These are phyloP conservation scores for Stentor coeruleus DNA, from an alignment of 73 alveolate species.

Conservation along the genomic window DNA sequence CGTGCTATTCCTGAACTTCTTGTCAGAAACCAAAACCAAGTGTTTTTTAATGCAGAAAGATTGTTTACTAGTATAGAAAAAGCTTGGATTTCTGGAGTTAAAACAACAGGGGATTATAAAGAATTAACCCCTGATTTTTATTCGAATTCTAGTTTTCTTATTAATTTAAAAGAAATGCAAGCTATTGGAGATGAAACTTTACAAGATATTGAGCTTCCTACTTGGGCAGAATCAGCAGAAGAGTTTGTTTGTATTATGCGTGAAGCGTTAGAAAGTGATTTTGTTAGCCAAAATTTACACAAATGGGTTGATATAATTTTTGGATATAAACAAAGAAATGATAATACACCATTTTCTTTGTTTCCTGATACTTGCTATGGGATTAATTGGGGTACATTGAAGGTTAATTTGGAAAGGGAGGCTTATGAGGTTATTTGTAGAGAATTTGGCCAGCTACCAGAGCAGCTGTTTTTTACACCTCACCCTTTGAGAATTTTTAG, in stretches of 20 bases:
- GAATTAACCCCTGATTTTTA: slow-evolving; percentile 94
- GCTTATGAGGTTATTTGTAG: slow-evolving; percentile 78
- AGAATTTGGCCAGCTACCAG: slow-evolving; percentile 94
- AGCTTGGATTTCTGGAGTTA: slow-evolving; percentile 62
- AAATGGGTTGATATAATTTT: slow-evolving; percentile 94
- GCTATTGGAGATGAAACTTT: slow-evolving; percentile 53
- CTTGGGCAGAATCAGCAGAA: slow-evolving; percentile 71
- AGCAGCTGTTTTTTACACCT: slow-evolving; percentile 70
- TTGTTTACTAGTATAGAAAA: slow-evolving; percentile 63
- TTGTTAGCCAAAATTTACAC: slow-evolving; percentile 74
- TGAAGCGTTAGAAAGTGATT: slow-evolving; percentile 89
- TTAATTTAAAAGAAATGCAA: slow-evolving; percentile 60
- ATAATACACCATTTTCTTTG: slow-evolving; percentile 66
- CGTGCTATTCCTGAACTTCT: slow-evolving; percentile 83
- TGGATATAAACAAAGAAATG: slow-evolving; percentile 87
- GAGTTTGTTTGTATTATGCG: slow-evolving; percentile 90
- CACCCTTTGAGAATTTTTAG: slow-evolving; percentile 70
- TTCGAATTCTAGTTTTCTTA: slow-evolving; percentile 69
- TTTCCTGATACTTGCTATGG: slow-evolving; percentile 89
- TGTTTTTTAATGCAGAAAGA: slow-evolving; percentile 83
- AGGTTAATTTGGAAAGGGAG: slow-evolving; percentile 52
- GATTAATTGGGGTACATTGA: slow-evolving; percentile 64
- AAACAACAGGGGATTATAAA: slow-evolving; percentile 63
- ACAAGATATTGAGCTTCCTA: slow-evolving; percentile 69
- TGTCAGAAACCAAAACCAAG: slow-evolving; percentile 73